Evolutionary conservation across 495 filamentous ascomycete genomes (phyloP), one percentile per base, ranked within the genome.

Genomic region (Hypoxylon subgilvum): DNA sequence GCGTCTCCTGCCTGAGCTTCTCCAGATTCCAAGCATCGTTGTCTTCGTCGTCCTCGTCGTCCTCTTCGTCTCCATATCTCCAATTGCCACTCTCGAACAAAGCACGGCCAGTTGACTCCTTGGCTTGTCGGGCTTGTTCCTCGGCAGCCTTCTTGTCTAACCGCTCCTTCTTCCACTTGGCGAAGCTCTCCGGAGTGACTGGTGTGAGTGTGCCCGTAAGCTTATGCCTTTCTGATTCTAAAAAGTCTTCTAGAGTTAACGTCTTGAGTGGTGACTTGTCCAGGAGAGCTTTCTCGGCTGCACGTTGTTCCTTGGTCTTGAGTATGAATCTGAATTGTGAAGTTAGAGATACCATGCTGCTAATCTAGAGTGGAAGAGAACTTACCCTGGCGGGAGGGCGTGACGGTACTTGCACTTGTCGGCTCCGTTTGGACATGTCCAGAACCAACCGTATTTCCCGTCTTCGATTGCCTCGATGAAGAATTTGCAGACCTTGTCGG

Each of bases 381-480:
- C 86, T 71, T 82, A 93, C 87, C 94, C 94, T 68, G 92, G 86
- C 56, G 94, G 94, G 67, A 99, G 83, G 56, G 88, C 90, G 72
- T 99, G 94, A 74, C 88, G 91, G 69, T 99, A 99, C 88, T 92
- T 97, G 88, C 94, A 99, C 75, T 96, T 89, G 74, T 99, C 87
- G 45, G 90, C 95, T 54, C 90, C 92, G 72, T 97, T 97, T 41
- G 94, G 94, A 84, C 94, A 99, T 28, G 81, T 79, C 94, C 94
- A 99, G 76, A 97, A 96, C 94, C 94, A 99, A 59, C 94, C 94
- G 65, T 99, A 99, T 76, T 97, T 97, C 62, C 88, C 87, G 62
- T 97, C 94, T 76, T 99, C 94, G 46, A 99, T 92, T 2, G 94
- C 94, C 53, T 95, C 91, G 73, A 97, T 94, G 74, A 99, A 99